Evolutionary conservation across 345 rosid genomes (phyloP).

Genomic region (Sisymbrium altissimum): DNA sequence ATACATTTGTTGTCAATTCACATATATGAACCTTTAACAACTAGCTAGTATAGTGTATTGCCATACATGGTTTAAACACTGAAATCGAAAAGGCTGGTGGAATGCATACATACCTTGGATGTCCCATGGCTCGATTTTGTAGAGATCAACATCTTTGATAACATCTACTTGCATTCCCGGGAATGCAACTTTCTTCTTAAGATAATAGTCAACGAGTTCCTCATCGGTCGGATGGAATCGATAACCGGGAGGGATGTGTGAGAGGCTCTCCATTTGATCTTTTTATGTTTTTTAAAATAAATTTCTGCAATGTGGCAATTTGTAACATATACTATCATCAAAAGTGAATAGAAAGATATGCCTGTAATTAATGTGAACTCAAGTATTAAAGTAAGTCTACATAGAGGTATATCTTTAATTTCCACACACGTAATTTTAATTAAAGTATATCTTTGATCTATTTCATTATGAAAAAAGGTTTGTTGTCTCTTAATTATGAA

Average conservation of each 20-base stretch:
- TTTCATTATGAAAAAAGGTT: background rate
- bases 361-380: background rate
- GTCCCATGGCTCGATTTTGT: conserved; percentile 85
- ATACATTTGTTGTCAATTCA: background rate
- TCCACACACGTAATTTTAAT: conserved; percentile 15
- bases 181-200: conserved; percentile 56
- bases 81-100: background rate
- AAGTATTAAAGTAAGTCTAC: conserved; percentile 8
- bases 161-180: conserved; percentile 66
- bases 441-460: background rate
- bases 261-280: conserved; percentile 44
- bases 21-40: background rate
- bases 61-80: background rate
- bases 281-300: background rate
- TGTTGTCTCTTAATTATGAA: background rate
- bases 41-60: background rate
- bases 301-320: conserved; percentile 19
- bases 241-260: conserved; percentile 70
- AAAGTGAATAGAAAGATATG: background rate
- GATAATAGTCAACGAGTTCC: conserved; percentile 79
- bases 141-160: conserved; percentile 76
- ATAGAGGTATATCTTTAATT: background rate
- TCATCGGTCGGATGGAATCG: conserved; percentile 83
- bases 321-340: conserved; percentile 10
- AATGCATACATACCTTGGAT: conserved; percentile 51